These are phyloP conservation scores for Verticillium klebahnii DNA, from an alignment of 2,329 filamentous ascomycete genomes.

Conservation along the genomic window DNA sequence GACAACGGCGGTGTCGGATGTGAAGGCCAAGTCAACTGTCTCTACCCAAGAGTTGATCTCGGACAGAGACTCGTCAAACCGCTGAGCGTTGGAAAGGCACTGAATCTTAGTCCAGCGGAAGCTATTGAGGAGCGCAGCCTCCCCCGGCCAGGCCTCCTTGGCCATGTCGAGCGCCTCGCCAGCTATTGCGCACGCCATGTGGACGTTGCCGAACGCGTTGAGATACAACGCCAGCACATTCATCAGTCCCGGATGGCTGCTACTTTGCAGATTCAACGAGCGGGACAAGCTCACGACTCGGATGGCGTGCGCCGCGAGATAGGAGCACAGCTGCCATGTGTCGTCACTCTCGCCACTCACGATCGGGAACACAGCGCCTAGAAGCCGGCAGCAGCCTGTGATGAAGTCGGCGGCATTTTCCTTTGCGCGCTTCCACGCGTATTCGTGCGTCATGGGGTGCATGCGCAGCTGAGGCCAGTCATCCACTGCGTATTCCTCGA, in stretches of 20 bases:
- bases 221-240: neutral
- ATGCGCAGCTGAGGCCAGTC: neutral
- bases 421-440: neutral
- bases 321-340: neutral
- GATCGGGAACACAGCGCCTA: neutral
- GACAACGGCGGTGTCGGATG: neutral
- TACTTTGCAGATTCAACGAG: neutral
- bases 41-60: neutral
- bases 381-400: neutral
- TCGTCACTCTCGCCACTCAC: neutral
- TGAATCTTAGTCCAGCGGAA: neutral
- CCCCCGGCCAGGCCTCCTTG: neutral
- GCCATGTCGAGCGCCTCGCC: neutral
- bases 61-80: neutral
- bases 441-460: neutral
- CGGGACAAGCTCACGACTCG: neutral
- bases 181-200: neutral
- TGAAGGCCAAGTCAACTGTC: neutral
- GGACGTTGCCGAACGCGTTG: neutral
- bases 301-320: neutral
- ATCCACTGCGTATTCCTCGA: neutral
- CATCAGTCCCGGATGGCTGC: neutral
- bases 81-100: neutral
- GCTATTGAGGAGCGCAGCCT: neutral
- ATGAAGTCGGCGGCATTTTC: neutral